Evolutionary conservation across 495 filamentous ascomycete species (phyloP), one percentile per base, ranked within the genome.

Genomic region (Symbiotaphrina buchneri): DNA sequence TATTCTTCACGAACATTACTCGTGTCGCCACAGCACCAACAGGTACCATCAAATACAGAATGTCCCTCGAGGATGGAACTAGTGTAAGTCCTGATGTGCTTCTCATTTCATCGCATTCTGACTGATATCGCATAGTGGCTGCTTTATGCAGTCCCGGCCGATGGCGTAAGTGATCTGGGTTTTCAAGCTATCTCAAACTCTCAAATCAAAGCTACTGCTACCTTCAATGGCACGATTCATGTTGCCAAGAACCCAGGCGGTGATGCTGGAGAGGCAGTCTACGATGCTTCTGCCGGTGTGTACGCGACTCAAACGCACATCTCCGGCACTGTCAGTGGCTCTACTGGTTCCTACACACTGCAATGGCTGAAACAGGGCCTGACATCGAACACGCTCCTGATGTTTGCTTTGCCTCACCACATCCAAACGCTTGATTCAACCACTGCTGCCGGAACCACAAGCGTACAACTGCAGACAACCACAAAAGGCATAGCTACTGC

Each of bases 331-430:
- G 63, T 71, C 0, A 53, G 58, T 16, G 68, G 58, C 3, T 48
- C 44, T 10, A 53, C 44, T 3, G 85, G 78, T 1, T 66, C 53
- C n/a, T 97, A 94, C 46, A 67, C 48, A 0, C 59, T 93, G 17
- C 44, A 46, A 3, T 93, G 73, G 57, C 49, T 52, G 14, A 87
- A 80, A 43, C 60, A 48, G 1, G 85, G 84, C 6, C 37, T 38
- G 3, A 17, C 51, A 6, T 11, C 15, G 6, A 45, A 40, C n/a
- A 43, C 53, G 5, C 52, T 91, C 18, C 52, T 82, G 37, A 91
- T 92, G 75, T 97, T 74, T 39, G 82, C 85, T 23, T 52, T 97
- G 35, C 77, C 84, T 15, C 87, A 97, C 49, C 87, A 94, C 36
- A 42, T 77, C 10, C 51, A 65, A 27, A 75, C 78, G 2, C 87